Evolutionary conservation across 306 rosid species (phyloP).

Genomic region (Luffa acutangula): DNA sequence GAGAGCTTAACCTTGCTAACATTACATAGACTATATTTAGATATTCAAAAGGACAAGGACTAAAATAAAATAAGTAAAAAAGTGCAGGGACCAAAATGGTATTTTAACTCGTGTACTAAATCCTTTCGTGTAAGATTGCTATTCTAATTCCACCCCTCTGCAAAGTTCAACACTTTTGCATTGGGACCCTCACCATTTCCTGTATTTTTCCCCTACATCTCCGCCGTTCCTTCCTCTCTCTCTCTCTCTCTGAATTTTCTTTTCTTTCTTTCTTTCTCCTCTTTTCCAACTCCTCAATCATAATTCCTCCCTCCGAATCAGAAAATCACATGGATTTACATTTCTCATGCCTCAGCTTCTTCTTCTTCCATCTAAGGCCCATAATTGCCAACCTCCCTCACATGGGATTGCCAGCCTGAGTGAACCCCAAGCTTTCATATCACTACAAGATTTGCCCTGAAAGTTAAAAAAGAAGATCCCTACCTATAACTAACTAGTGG

Average conservation of each 20-base stretch:
- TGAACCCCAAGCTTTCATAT: conserved; percentile 6
- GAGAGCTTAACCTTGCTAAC: no score
- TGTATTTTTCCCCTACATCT: conserved; percentile 19
- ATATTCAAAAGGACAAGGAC: no score
- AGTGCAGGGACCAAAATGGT: no score
- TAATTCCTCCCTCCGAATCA: background rate
- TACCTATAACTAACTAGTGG: background rate
- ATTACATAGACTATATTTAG: no score
- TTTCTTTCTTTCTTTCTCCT: background rate
- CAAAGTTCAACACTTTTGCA: background rate
- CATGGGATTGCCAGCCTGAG: background rate
- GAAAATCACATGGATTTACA: background rate
- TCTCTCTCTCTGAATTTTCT: background rate
- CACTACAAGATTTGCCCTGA: background rate
- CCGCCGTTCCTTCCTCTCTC: conserved; percentile 18
- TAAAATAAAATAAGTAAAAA: no score
- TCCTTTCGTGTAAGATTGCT: background rate
- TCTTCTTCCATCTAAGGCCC: background rate
- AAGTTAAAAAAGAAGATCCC: background rate
- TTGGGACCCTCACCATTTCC: conserved; percentile 17
- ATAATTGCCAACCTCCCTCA: background rate
- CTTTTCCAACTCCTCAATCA: conserved; percentile 10
- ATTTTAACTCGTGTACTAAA: no score
- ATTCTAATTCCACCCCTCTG: background rate
- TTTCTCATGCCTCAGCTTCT: background rate